A percentile compares a stretch with the other conserved stretches of the same genome.
Conservation (phyloP, 2,329 filamentous ascomycete genomes). For the Ophiocordyceps sinensis region DNA sequence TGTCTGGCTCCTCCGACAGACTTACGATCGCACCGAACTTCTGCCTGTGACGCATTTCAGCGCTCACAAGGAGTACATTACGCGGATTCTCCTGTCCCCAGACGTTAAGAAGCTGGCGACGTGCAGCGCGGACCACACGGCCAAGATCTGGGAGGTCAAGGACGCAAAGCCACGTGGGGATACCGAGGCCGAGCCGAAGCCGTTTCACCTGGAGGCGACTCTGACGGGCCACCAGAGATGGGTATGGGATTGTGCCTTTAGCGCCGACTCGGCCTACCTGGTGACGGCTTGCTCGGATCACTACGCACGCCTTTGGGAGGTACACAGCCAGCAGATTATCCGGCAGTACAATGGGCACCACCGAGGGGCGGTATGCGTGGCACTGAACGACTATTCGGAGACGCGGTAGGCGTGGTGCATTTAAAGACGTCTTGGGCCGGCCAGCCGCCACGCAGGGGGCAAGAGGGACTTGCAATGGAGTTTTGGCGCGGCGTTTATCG, state of each 20-base stretch:
- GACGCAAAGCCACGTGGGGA: conserved; percentile 44
- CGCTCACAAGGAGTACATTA: conserved; percentile 86
- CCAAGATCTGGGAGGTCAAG: conserved; percentile 86
- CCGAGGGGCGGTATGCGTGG: conserved; percentile 80
- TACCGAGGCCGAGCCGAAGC: conserved; percentile 29
- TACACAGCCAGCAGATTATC: conserved; percentile 76
- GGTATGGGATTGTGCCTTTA: conserved; percentile 97
- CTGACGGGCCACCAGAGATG: conserved; percentile 84
- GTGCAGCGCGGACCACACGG: conserved; percentile 84
- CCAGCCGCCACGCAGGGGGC: background rate
- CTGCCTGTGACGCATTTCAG: conserved; percentile 79
- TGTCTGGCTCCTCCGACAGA: conserved; percentile 86
- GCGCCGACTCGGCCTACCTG: conserved; percentile 80
- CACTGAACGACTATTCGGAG: conserved; percentile 72
- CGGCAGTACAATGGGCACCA: conserved; percentile 93
- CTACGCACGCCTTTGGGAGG: conserved; percentile 83
- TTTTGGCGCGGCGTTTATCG: background rate
- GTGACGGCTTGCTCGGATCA: conserved; percentile 91
- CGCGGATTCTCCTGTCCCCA: conserved; percentile 76
- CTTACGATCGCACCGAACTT: conserved; percentile 67
- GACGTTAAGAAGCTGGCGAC: conserved; percentile 91
- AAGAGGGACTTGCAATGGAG: background rate
- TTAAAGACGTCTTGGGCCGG: background rate
- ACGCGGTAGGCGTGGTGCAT: conserved; percentile 21
- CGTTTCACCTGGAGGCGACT: conserved; percentile 71